These are phyloP conservation scores for Lasiodiplodia gonubiensis DNA, from an alignment of 2,329 filamentous ascomycete genomes.

Conservation along the genomic window DNA sequence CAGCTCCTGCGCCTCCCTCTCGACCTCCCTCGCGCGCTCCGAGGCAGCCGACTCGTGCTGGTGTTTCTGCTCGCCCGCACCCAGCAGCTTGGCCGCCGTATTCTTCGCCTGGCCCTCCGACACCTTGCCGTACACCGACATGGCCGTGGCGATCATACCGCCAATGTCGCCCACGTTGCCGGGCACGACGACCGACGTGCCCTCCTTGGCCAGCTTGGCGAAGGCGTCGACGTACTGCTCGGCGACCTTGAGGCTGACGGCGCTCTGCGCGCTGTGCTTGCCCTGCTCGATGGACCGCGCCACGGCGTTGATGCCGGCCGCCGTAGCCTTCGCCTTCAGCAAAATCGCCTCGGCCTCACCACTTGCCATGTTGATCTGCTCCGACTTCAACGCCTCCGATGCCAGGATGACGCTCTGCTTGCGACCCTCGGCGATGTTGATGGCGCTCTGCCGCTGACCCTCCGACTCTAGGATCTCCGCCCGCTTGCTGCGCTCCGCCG, in stretches of 20 bases:
- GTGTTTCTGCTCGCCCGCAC: background rate
- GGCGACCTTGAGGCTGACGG: constrained; percentile 85
- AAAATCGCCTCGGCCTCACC: constrained; percentile 95
- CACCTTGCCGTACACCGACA: constrained; percentile 95
- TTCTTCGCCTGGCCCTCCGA: constrained; percentile 76
- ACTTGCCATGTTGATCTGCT: constrained; percentile 89
- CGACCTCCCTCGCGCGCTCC: constrained; percentile 23
- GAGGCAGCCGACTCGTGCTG: background rate
- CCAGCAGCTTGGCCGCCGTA: constrained; percentile 59
- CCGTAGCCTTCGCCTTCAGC: constrained; percentile 84
- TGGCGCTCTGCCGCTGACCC: constrained; percentile 93
- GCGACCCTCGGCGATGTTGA: constrained; percentile 97
- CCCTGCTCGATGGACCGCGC: constrained; percentile 76
- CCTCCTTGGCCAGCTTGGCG: constrained; percentile 88
- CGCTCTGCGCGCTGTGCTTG: constrained; percentile 76
- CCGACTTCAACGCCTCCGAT: constrained; percentile 85
- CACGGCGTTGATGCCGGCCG: constrained; percentile 85
- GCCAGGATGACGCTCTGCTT: constrained; percentile 98
- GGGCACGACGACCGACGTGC: constrained; percentile 92
- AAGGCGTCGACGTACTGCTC: constrained; percentile 99
- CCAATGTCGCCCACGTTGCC: constrained; percentile 97
- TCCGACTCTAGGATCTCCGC: constrained; percentile 98
- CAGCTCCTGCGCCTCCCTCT: constrained; percentile 23
- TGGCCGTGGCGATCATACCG: constrained; percentile 93
- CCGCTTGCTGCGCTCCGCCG: constrained; percentile 94